A percentile compares a stretch with the other conserved stretches of the same genome.
phyloP scores from a whole-genome alignment of 768 basidiomycete genomes.

The Lenzites betulinus region DNA sequence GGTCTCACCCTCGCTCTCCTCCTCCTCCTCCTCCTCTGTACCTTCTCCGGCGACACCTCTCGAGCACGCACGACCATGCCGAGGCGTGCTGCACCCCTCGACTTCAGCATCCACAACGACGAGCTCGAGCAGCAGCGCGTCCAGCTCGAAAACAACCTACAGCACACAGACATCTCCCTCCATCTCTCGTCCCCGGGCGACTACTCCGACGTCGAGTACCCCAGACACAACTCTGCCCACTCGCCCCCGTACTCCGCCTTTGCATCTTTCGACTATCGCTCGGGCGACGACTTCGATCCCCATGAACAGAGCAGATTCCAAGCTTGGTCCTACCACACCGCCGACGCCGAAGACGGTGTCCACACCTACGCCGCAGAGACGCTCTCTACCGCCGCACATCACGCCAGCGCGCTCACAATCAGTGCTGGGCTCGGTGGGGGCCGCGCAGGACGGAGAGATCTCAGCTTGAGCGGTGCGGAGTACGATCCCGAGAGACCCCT shows the following conservation, averaged over 20 bases:
- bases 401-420: slow-evolving; percentile 86
- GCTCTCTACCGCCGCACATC: slow-evolving; percentile 84
- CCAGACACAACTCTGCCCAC: slow-evolving; percentile 66
- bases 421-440: slow-evolving; percentile 71
- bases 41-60: slow-evolving; percentile 22
- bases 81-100: slow-evolving; percentile 29
- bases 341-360: slow-evolving; percentile 67
- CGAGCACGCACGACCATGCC: slow-evolving; percentile 13
- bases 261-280: slow-evolving; percentile 60
- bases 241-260: slow-evolving; percentile 53
- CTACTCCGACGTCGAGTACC: slow-evolving; percentile 63
- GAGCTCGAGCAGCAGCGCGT: slow-evolving; percentile 76
- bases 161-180: slow-evolving; percentile 70
- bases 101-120: slow-evolving; percentile 66
- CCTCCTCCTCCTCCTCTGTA: neutral
- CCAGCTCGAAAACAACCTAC: slow-evolving; percentile 76
- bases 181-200: slow-evolving; percentile 60
- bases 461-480: slow-evolving; percentile 72
- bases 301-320: slow-evolving; percentile 44
- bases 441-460: slow-evolving; percentile 53
- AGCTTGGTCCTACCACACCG: slow-evolving; percentile 40
- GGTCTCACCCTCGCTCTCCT: slow-evolving; percentile 5
- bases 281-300: slow-evolving; percentile 56
- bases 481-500: slow-evolving; percentile 85
- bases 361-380: slow-evolving; percentile 67